Base-by-base conservation (phyloP, 2,329 filamentous ascomycete genomes). In the Tolypocladium ophioglossoides region DNA sequence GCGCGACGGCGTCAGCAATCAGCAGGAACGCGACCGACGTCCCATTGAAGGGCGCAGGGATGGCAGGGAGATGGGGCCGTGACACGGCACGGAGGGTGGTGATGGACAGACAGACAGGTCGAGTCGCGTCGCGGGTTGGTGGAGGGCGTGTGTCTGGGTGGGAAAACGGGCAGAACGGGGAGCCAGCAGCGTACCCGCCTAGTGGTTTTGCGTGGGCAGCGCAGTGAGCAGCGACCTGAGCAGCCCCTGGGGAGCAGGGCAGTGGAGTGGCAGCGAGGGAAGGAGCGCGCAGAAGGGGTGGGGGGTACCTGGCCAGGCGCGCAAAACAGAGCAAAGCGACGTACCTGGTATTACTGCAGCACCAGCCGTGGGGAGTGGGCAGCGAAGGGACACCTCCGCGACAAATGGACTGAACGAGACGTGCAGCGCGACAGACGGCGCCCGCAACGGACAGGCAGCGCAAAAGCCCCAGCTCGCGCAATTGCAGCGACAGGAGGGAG, bases 21-120 rank as follows among this genome's bases (percentile, higher is more conserved):
- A 71, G 66, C 63, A 67, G 64, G 62, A 63, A 70, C 62, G 60
- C 62, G 63, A 64, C 62, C 66, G 66, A 63, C 64, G 66, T 71
- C 68, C 72, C 70, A 72, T 72, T 64, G 69, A 70, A 64, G 61
- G 59, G 61, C 63, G 60, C 64, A 68, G 61, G 62, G 63, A 65
- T 60, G 62, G 59, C 75, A 44, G 73, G 66, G 65, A 75, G 67
- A 73, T 72, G 67, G 60, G 71, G 69, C 65, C 77, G 74, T 74
- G 67, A 71, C 72, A 77, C 72, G 73, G 73, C 68, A 66, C 61
- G 60, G 59, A 58, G 59, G 62, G 68, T 65, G 60, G 69, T 68
- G 70, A 69, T 70, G 68, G 63, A 65, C 62, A 57, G 58, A 44
- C 38, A 9, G 63, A 65, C 61, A 58, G 58, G 62, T 61, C 63